Evolutionary conservation across 805 yeast genomes (phyloP).

Genomic region (Zygosaccharomyces siamensis): DNA sequence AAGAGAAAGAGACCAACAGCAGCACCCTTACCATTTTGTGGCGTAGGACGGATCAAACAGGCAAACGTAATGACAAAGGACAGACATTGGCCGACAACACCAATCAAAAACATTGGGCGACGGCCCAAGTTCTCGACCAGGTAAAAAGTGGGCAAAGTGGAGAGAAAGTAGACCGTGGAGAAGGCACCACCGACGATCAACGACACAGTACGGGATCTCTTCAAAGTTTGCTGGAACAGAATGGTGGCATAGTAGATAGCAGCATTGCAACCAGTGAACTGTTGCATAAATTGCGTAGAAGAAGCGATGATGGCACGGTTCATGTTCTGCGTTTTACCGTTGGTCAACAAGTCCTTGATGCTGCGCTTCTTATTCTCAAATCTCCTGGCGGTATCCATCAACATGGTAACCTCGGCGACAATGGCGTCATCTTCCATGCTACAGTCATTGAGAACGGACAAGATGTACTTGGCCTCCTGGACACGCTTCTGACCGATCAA

Average conservation of each 20-base stretch:
- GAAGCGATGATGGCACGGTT: constrained; percentile 50
- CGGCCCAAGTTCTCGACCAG: constrained; percentile 62
- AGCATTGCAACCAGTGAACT: constrained; percentile 61
- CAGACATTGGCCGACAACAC: constrained; percentile 47
- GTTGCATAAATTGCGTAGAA: constrained; percentile 57
- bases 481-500: constrained; percentile 49
- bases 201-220: constrained; percentile 47
- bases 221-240: constrained; percentile 49
- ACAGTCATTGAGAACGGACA: constrained; percentile 56
- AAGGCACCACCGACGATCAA: constrained; percentile 63
- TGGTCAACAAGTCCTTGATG: constrained; percentile 37
- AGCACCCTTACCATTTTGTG: constrained; percentile 52
- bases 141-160: constrained; percentile 53
- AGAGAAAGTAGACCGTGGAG: constrained; percentile 53
- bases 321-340: constrained; percentile 61
- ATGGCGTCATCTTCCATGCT: constrained; percentile 49
- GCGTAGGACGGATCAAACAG: constrained; percentile 39
- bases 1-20: constrained; percentile 58
- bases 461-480: constrained; percentile 58
- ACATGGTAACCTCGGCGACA: constrained; percentile 53
- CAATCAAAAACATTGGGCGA: constrained; percentile 52
- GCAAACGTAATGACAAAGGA: constrained; percentile 48
- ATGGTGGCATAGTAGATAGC: constrained; percentile 65
- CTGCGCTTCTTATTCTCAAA: constrained; percentile 34
- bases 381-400: constrained; percentile 66